A percentile compares a stretch with the other conserved stretches of the same genome.
Evolutionary conservation across 768 basidiomycete species (phyloP).

Genomic region (Tubosaeta brunneosetosa): DNA sequence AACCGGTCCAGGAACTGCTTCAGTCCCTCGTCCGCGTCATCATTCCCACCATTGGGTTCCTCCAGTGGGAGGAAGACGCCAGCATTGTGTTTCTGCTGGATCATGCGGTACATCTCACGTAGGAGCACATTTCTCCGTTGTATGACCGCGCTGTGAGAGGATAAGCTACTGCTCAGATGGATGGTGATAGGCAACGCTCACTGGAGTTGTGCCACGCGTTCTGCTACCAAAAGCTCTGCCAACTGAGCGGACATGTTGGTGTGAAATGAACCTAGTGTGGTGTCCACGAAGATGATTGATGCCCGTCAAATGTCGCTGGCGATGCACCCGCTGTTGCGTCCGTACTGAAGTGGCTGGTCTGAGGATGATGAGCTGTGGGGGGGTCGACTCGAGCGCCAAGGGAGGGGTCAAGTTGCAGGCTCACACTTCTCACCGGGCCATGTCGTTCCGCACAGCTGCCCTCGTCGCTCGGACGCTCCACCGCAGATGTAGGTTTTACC

Average conservation of each 20-base stretch:
- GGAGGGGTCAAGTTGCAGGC: conserved; percentile 8
- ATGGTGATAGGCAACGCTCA: conserved; percentile 12
- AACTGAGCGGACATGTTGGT: conserved; percentile 23
- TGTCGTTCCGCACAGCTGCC: conserved; percentile 14
- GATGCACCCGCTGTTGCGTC: conserved; percentile 6
- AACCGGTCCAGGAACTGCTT: conserved; percentile 52
- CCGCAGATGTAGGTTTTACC: conserved; percentile 22
- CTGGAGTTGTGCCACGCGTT: conserved; percentile 33
- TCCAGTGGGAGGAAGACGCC: conserved; percentile 37
- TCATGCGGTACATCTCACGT: conserved; percentile 65
- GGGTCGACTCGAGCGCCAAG: conserved; percentile 6
- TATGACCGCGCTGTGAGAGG: conserved; percentile 48
- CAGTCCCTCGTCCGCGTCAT: conserved; percentile 38
- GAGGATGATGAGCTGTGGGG: not conserved
- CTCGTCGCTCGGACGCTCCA: conserved; percentile 11
- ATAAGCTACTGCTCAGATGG: not conserved
- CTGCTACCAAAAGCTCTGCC: conserved; percentile 34
- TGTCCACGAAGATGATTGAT: not conserved
- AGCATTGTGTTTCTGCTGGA: conserved; percentile 47
- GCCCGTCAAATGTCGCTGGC: not conserved
- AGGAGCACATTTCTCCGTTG: conserved; percentile 66
- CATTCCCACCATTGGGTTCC: conserved; percentile 22
- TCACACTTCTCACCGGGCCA: conserved; percentile 1
- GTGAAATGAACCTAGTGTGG: conserved; percentile 1
- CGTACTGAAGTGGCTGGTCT: not conserved